These are phyloP conservation scores for Rhizopus stolonifer DNA, from an alignment of 371 early-diverging fungal species.

Conservation along the genomic window DNA sequence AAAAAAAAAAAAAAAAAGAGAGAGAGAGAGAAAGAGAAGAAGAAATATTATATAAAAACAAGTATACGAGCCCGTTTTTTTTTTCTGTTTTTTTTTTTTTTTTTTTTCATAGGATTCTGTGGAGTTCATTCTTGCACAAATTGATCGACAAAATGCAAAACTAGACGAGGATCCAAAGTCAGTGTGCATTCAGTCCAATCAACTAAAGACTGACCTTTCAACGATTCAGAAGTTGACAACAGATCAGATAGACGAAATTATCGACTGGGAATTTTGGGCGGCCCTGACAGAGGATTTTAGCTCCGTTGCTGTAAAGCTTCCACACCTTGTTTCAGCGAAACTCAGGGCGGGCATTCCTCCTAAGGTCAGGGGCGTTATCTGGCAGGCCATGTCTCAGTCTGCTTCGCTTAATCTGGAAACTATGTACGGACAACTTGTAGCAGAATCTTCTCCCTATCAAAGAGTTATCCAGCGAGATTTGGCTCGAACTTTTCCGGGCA, in stretches of 20 bases:
- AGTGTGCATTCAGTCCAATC: slow-evolving; percentile 53
- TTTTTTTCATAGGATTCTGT: slow-evolving; percentile 39
- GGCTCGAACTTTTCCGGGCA: slow-evolving; percentile 84
- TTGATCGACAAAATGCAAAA: slow-evolving; percentile 57
- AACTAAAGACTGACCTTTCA: slow-evolving; percentile 51
- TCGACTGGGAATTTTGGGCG: slow-evolving; percentile 94
- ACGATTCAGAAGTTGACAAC: slow-evolving; percentile 58
- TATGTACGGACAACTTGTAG: slow-evolving; percentile 76
- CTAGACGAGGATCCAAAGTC: slow-evolving; percentile 60
- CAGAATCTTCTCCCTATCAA: slow-evolving; percentile 77
- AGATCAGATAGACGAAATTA: slow-evolving; percentile 29
- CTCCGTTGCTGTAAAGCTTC: slow-evolving; percentile 53
- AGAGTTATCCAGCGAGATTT: slow-evolving; percentile 87
- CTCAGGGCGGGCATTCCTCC: slow-evolving; percentile 80
- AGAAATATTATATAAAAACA: too few species aligned
- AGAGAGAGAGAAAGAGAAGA: neutral
- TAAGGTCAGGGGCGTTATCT: slow-evolving; percentile 79
- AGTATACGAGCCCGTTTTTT: too few species aligned
- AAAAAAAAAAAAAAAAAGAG: slow-evolving; percentile 1
- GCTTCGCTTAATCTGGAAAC: slow-evolving; percentile 72
- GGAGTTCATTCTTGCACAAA: slow-evolving; percentile 53
- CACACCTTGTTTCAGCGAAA: slow-evolving; percentile 62
- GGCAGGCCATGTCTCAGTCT: slow-evolving; percentile 85
- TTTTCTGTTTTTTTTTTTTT: neutral
- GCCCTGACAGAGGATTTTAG: slow-evolving; percentile 82